Conservation (phyloP, 1,284 basidiomycete genomes). For the Coniophora puteana region DNA sequence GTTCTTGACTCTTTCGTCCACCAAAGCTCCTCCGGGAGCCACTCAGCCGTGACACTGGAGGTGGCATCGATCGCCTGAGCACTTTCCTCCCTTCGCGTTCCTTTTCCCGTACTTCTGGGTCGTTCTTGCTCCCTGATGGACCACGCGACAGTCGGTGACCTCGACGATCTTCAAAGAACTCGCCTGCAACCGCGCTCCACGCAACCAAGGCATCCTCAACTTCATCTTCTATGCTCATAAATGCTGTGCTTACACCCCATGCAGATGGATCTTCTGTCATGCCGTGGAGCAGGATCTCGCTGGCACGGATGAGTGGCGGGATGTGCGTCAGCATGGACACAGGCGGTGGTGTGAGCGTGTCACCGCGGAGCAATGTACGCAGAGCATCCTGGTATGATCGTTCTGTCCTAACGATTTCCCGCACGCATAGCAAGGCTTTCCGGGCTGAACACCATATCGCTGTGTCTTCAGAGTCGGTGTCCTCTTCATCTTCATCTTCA, state of each 20-base stretch:
- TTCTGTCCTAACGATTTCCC: conserved; percentile 66
- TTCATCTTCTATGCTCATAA: conserved; percentile 48
- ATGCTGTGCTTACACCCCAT: conserved; percentile 56
- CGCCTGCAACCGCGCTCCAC: conserved; percentile 61
- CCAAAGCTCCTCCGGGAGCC: no score
- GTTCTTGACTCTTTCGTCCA: no score
- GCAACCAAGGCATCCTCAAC: conserved; percentile 54
- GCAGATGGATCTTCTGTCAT: conserved; percentile 60
- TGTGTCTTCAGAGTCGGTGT: conserved; percentile 23
- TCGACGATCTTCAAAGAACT: conserved; percentile 42
- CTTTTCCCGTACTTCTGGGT: no score
- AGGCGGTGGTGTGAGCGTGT: conserved; percentile 43
- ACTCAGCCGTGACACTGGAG: no score
- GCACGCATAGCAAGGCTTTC: conserved; percentile 52
- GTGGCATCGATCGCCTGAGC: no score
- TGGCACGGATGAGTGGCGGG: conserved; percentile 44
- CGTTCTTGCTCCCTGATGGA: no score
- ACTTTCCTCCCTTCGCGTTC: background rate
- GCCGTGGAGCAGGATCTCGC: conserved; percentile 40
- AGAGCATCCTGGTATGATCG: conserved; percentile 55
- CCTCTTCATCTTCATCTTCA: conserved; percentile 4
- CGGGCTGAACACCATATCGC: conserved; percentile 51
- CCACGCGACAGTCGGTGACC: no score
- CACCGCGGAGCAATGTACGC: conserved; percentile 36
- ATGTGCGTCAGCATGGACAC: conserved; percentile 50